Evolutionary conservation across 495 filamentous ascomycete genomes (phyloP).

Genomic region (Platismatia glauca): DNA sequence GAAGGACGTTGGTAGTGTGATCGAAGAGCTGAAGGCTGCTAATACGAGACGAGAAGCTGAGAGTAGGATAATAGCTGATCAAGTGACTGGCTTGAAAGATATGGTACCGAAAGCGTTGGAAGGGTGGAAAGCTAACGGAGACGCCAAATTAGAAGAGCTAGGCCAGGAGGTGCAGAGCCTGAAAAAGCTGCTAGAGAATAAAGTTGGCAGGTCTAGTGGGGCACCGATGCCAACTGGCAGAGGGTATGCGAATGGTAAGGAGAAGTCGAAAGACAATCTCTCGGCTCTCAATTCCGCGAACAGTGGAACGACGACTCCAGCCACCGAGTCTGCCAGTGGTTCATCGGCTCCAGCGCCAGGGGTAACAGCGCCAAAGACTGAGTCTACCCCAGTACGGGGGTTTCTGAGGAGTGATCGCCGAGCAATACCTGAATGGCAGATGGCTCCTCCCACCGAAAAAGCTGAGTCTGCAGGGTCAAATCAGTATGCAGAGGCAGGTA

Average conservation of each 20-base stretch:
- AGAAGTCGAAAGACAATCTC: slow-evolving; percentile 18
- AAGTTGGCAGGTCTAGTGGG: slow-evolving; percentile 48
- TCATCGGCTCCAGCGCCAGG: slow-evolving; percentile 30
- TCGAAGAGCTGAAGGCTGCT: slow-evolving; percentile 69
- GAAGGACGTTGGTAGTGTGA: slow-evolving; percentile 71
- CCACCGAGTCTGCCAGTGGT: slow-evolving; percentile 28
- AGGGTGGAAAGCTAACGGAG: slow-evolving; percentile 74
- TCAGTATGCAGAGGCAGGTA: not conserved
- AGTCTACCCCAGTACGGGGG: slow-evolving; percentile 31
- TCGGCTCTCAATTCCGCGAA: not conserved
- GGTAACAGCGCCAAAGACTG: slow-evolving; percentile 30
- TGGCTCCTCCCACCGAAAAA: slow-evolving; percentile 60
- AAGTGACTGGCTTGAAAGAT: slow-evolving; percentile 71
- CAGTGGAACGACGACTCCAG: slow-evolving; percentile 26
- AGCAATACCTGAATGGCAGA: slow-evolving; percentile 85
- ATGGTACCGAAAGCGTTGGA: slow-evolving; percentile 80
- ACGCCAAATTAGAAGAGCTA: slow-evolving; percentile 73
- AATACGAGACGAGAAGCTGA: slow-evolving; percentile 77
- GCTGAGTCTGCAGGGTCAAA: not conserved
- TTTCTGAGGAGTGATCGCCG: slow-evolving; percentile 38
- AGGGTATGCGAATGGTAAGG: slow-evolving; percentile 22
- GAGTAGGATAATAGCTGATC: slow-evolving; percentile 71
- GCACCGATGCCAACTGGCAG: slow-evolving; percentile 26
- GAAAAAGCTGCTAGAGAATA: slow-evolving; percentile 76
- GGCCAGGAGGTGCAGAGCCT: slow-evolving; percentile 84